phyloP scores from a whole-genome alignment of 2,329 filamentous ascomycete genomes.

The Epichloe glyceriae region DNA sequence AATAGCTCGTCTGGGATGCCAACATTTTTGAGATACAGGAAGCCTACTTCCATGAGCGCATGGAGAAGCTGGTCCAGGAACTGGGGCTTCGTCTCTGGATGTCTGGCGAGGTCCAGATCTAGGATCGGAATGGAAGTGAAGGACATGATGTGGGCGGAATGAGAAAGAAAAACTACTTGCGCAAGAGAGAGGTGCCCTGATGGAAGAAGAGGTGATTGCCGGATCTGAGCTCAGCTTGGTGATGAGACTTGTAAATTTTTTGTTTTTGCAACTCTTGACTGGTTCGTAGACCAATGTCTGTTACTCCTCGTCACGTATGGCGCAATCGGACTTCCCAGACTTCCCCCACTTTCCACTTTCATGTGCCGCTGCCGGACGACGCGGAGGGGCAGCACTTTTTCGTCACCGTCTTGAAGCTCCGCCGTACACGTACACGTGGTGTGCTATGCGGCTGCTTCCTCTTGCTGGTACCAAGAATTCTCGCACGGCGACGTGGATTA shows the following conservation, averaged over 20 bases:
- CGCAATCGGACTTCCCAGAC: background rate
- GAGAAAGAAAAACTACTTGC: background rate
- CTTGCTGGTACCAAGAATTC: no score
- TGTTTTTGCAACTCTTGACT: no score
- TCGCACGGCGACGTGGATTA: no score
- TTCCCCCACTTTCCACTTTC: background rate
- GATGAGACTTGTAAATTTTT: no score
- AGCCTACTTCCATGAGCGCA: conserved; percentile 76
- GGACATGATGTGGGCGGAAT: conserved; percentile 33
- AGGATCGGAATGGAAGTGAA: conserved; percentile 69
- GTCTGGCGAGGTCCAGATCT: conserved; percentile 54
- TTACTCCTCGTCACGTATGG: background rate
- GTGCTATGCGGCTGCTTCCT: no score
- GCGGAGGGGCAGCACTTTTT: background rate
- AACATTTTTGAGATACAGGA: conserved; percentile 73
- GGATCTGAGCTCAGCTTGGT: no score
- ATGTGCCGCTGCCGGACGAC: background rate
- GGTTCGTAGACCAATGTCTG: no score
- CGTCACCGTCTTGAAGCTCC: background rate
- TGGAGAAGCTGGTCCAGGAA: conserved; percentile 61
- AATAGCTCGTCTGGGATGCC: conserved; percentile 56
- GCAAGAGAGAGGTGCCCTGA: no score
- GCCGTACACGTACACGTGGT: no score
- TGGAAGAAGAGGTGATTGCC: no score
- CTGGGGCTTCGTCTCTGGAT: conserved; percentile 52